Conservation (phyloP, 495 filamentous ascomycete species). For the Cladorrhinum samala region DNA sequence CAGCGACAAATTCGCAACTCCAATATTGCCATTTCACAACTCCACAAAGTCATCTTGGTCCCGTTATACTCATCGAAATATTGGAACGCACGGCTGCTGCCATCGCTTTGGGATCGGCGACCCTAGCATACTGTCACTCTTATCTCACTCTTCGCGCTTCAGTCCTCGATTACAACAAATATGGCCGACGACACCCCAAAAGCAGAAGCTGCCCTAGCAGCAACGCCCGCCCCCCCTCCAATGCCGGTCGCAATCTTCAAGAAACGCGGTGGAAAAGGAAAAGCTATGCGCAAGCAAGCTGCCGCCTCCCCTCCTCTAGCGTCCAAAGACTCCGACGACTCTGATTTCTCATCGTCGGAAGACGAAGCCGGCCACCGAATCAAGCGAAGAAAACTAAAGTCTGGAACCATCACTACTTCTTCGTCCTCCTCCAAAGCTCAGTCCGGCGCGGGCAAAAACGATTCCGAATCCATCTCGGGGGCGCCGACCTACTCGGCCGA, state of each 20-base stretch:
- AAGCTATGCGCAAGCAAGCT: conserved; percentile 74
- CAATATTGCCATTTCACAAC: no score
- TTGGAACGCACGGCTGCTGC: no score
- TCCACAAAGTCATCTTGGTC: no score
- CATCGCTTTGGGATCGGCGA: no score
- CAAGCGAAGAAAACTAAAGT: conserved; percentile 71
- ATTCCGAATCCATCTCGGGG: conserved; percentile 28
- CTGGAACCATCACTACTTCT: conserved; percentile 32
- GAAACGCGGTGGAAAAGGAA: conserved; percentile 70
- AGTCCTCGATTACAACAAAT: not conserved
- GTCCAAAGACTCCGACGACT: conserved; percentile 41
- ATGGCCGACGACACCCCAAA: not conserved
- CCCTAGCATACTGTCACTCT: no score
- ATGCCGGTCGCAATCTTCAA: conserved; percentile 69
- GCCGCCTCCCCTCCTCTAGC: conserved; percentile 66
- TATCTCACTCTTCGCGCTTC: no score
- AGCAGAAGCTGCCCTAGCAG: conserved; percentile 3
- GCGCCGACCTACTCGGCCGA: conserved; percentile 56
- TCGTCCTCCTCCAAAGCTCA: conserved; percentile 42
- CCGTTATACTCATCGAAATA: no score
- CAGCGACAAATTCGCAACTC: no score
- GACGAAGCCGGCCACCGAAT: conserved; percentile 66
- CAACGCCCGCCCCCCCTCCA: conserved; percentile 24
- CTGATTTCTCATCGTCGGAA: conserved; percentile 68
- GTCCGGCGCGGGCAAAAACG: conserved; percentile 33